Evolutionary conservation across 2,329 filamentous ascomycete genomes (phyloP), one percentile per base, ranked within the genome.

Genomic region (Neophaeococcomyces mojaviensis): DNA sequence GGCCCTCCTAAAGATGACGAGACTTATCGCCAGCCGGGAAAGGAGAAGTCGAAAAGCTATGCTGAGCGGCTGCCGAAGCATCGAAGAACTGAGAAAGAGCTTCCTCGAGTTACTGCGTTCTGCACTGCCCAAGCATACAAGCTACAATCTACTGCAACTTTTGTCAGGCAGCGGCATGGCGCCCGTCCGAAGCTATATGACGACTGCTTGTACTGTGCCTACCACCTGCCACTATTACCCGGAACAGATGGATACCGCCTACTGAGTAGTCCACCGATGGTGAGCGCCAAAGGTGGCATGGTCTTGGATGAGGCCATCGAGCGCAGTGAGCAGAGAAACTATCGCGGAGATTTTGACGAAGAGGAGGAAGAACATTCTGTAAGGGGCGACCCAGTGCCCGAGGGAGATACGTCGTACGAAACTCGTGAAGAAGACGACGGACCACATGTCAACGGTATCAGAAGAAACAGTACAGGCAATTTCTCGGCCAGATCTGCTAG

Each of bases 141-240:
- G 68, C 81, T 94, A 68, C 84, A 85, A 57, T 78, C 82, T 20
- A 88, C 88, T n/a, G 88, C 89, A 12, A 80, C 86, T 28, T 98
- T 98, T 62, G 73, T 96, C 50, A 84, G 86, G 57, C 86, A 86
- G 53, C 84, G 83, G 59, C 92, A 98, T 67, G 82, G 85, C 26
- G 90, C 89, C 1, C 84, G 88, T 67, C 94, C 90, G 12, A 98
- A 98, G 67, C 74, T 97, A 4, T 98, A 98, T 66, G 92, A 98
- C 64, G 92, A 98, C 65, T 98, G 92, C 61, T 72, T 98, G 19
- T 98, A 98, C 62, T 87, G 84, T 20, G 90, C 95, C 39, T 98
- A 98, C 64, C 89, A 96, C 61, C 70, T 96, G 24, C 92, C 92
- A 4, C 70, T 98, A 13, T 72, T 97, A 44, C 84, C 87, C 2